Conservation (phyloP, 495 filamentous ascomycete species). For the Cercophora samala region DNA sequence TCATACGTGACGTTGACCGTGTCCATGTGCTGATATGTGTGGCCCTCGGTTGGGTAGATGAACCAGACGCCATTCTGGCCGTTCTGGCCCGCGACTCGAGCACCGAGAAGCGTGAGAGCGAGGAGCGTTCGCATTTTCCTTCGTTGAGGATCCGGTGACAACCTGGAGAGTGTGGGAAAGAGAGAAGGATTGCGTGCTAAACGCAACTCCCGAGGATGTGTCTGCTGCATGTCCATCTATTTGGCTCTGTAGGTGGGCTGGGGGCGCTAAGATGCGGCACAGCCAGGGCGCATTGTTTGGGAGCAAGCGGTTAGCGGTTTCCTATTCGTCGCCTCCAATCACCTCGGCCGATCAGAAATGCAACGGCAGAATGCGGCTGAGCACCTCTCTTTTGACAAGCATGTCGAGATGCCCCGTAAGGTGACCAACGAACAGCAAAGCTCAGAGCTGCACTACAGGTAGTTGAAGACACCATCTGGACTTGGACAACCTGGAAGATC, state of each 20-base stretch:
- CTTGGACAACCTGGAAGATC: too few species aligned
- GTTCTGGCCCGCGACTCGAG: neutral
- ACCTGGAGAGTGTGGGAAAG: neutral
- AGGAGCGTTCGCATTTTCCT: neutral
- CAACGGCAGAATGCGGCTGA: neutral
- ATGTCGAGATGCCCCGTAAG: too few species aligned
- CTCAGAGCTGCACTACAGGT: too few species aligned
- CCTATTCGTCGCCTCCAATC: neutral
- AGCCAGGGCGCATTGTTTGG: neutral
- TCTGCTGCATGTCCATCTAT: neutral
- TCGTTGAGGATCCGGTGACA: neutral
- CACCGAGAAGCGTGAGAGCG: neutral
- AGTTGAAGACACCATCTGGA: too few species aligned
- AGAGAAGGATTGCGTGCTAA: neutral
- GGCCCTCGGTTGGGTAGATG: constrained; percentile 1
- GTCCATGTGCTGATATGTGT: neutral
- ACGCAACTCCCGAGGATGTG: neutral
- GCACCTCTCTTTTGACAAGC: too few species aligned
- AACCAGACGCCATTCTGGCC: neutral
- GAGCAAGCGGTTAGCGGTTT: neutral
- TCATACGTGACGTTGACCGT: neutral
- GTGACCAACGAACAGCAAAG: too few species aligned
- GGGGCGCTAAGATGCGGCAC: neutral
- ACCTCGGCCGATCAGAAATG: neutral
- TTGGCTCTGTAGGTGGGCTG: neutral